These are phyloP conservation scores for Albatrellus sp. DNA, from an alignment of 1,284 basidiomycete genomes.

Conservation along the genomic window DNA sequence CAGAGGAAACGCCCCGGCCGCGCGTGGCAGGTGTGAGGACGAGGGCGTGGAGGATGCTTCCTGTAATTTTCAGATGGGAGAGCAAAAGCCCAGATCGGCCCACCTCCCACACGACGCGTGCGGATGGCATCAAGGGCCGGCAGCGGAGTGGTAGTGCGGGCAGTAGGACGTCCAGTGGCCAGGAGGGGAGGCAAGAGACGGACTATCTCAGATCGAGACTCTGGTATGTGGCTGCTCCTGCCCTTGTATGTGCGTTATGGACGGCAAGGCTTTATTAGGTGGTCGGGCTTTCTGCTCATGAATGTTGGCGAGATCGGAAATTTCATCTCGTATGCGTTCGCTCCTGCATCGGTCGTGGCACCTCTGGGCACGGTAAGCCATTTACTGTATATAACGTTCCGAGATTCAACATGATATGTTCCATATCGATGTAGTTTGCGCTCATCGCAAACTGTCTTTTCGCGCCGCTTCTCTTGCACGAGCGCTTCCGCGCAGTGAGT, in stretches of 20 bases:
- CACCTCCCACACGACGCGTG: neutral
- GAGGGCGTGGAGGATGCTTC: constrained; percentile 5
- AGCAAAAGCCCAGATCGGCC: neutral
- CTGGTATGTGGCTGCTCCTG: constrained; percentile 35
- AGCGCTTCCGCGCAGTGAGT: constrained; percentile 58
- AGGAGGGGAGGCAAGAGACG: constrained; percentile 26
- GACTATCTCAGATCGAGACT: constrained; percentile 75
- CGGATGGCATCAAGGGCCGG: neutral
- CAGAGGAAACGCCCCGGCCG: neutral
- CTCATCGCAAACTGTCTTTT: constrained; percentile 92
- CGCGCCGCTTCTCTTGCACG: constrained; percentile 78
- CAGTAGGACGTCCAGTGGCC: neutral
- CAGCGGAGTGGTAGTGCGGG: neutral
- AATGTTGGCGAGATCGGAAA: constrained; percentile 87
- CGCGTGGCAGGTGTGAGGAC: neutral
- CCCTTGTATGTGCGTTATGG: neutral
- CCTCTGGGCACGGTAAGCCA: constrained; percentile 79
- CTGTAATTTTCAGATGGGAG: neutral
- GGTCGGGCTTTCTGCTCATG: constrained; percentile 84
- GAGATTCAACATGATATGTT: constrained; percentile 1
- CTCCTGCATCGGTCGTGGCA: constrained; percentile 91
- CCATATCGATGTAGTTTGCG: constrained; percentile 45
- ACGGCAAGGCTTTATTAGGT: constrained; percentile 40
- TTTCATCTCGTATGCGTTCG: constrained; percentile 81
- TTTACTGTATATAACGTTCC: constrained; percentile 3